Evolutionary conservation across 768 basidiomycete species (phyloP), one percentile per base, ranked within the genome.

Genomic region (Chalciporus pseudorubinellus): DNA sequence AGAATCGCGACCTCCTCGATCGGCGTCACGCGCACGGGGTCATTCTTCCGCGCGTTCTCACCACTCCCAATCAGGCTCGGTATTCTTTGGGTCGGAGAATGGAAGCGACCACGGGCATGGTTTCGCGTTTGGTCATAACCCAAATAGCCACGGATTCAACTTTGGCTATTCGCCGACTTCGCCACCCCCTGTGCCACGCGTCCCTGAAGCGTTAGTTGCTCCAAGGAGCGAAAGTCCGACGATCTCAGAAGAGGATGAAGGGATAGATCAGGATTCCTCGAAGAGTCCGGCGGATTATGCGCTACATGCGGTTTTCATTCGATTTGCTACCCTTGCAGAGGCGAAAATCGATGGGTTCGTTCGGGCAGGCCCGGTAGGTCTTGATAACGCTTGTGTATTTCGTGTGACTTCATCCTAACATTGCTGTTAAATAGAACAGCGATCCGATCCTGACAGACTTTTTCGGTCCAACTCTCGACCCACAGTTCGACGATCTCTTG

Each of bases 261-360:
- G 83, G 61, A 76, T 85, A 42, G 55, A 58, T 12, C 71, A 79
- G 19, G 77, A 81, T 60, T 85, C 88, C 44, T 87, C 87, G 0
- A 88, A 83, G 63, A 91, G 87, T 11, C 92, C 93, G 2, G 84
- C 87, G 0, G 93, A 95, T 60, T 94, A 88, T 59, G 93, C 93
- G 2, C 72, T 95, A 12, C 89, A 92, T 62, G 89, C 91, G 0
- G 80, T 95, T 6, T 93, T 95, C 65, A 89, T 91, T 38, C 84
- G 88, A 3, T 95, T 95, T 59, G 89, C 88, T 9, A 79, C 85
- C 1, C 74, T 80, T 5, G 89, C 90, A 2, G 92, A 95, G 68
- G 73, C 73, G 24, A 92, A 92, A 61, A 86, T 95, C n/a, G 81
- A 86, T 11, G 66, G 70, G 3, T 92, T 92, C 62, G 73, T 94